These are phyloP conservation scores for Dioszegia crocea DNA, from an alignment of 768 basidiomycete genomes.

Conservation along the genomic window DNA sequence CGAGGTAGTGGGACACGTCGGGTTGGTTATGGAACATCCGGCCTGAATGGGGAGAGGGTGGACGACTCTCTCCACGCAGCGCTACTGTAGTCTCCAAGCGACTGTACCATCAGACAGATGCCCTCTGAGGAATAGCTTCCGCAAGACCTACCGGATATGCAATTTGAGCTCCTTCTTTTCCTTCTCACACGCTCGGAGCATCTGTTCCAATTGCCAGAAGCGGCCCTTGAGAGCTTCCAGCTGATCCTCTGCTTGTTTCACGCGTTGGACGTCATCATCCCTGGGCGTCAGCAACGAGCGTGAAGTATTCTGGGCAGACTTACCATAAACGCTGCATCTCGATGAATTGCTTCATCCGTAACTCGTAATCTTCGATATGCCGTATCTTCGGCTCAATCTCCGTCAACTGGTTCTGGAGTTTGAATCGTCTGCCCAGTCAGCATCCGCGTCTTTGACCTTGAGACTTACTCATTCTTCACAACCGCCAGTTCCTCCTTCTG, in stretches of 20 bases:
- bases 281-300: conserved; percentile 12
- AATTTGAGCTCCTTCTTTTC: conserved; percentile 3
- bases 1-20: conserved; percentile 3
- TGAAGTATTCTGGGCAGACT: conserved; percentile 24
- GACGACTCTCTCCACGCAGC: background rate
- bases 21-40: background rate
- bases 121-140: background rate
- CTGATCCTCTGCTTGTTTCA: conserved; percentile 23
- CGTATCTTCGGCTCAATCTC: conserved; percentile 77
- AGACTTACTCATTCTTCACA: conserved; percentile 47
- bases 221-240: conserved; percentile 15
- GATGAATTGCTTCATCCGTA: conserved; percentile 75
- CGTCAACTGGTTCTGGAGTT: conserved; percentile 68
- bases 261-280: conserved; percentile 28
- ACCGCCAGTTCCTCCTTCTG: conserved; percentile 46
- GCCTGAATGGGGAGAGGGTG: background rate
- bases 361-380: conserved; percentile 75
- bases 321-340: conserved; percentile 76
- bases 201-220: conserved; percentile 18
- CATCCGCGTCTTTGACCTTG: background rate
- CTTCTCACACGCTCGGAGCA: conserved; percentile 17
- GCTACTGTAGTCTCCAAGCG: conserved; percentile 6
- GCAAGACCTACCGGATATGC: background rate
- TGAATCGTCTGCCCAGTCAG: conserved; percentile 57
- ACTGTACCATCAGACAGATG: background rate